Conservation (phyloP, 108 stramenopile species). For the Pseudonitzschia pungens region DNA sequence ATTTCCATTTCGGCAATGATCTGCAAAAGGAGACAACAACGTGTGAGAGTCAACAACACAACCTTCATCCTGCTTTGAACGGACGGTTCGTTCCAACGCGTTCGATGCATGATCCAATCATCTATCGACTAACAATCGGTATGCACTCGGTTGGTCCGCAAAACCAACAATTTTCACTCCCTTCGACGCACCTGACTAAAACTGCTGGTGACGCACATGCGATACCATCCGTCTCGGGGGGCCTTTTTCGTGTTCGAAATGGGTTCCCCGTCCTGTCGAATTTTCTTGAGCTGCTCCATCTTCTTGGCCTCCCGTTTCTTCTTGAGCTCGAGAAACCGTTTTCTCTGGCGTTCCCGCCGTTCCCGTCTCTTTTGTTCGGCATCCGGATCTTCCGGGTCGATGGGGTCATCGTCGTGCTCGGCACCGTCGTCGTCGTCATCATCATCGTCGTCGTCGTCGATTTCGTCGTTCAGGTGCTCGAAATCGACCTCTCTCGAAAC, state of each 20-base stretch:
- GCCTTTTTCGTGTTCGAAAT: conserved; percentile 47
- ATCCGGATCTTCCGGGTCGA: conserved; percentile 32
- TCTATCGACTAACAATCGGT: not conserved
- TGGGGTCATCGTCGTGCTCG: conserved; percentile 26
- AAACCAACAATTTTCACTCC: too few species aligned
- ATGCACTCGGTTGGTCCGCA: not conserved
- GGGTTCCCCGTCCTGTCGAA: conserved; percentile 65
- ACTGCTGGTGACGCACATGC: conserved; percentile 60
- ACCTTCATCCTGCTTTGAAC: too few species aligned
- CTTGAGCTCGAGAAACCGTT: conserved; percentile 35
- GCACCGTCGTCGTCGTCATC: conserved; percentile 24
- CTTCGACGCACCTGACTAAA: conserved; percentile 48
- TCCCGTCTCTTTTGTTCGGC: conserved; percentile 25
- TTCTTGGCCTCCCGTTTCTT: conserved; percentile 34
- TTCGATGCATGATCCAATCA: not conserved
- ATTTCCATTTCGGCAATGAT: conserved; percentile 80
- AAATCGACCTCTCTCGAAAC: conserved; percentile 54
- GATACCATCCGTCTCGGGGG: conserved; percentile 69
- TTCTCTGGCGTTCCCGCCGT: conserved; percentile 38
- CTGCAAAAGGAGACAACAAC: conserved; percentile 11
- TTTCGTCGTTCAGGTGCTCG: conserved; percentile 47
- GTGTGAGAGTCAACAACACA: too few species aligned
- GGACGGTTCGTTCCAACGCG: too few species aligned
- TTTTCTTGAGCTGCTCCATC: conserved; percentile 35
- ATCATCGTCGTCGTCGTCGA: conserved; percentile 34